phyloP scores from a whole-genome alignment of 345 rosid species.

The Salix suchowensis region DNA sequence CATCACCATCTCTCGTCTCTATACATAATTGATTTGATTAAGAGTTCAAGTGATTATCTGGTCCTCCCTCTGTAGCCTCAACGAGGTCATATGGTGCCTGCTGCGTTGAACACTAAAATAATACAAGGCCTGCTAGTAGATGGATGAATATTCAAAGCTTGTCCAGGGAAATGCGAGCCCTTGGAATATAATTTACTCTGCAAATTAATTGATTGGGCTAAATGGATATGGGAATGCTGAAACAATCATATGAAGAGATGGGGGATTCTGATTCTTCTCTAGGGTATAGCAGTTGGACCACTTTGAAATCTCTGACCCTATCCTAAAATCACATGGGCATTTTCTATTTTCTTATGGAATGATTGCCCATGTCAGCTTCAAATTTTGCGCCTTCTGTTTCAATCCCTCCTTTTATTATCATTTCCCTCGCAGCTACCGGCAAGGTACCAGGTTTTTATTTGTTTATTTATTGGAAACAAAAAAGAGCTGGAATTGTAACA shows the following conservation, averaged over 20 bases:
- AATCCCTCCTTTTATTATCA: not conserved
- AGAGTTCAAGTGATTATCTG: not conserved
- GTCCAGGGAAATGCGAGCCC: conserved; percentile 14
- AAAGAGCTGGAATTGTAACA: not conserved
- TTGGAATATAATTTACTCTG: not conserved
- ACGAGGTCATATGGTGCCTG: not conserved
- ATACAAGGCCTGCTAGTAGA: not conserved
- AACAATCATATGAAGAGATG: conserved; percentile 39
- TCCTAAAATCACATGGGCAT: conserved; percentile 18
- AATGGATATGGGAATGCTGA: conserved; percentile 25
- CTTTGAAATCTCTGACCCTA: conserved; percentile 15
- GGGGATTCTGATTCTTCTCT: conserved; percentile 42
- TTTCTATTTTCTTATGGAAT: not conserved
- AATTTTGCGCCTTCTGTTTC: conserved; percentile 2
- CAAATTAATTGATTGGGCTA: conserved; percentile 24
- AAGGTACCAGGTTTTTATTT: not conserved
- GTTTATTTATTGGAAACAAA: not conserved
- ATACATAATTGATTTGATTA: not conserved
- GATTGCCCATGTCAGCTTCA: not conserved
- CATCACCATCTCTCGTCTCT: conserved; percentile 4
- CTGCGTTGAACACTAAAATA: too few relatives aligned
- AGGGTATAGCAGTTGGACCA: conserved; percentile 29
- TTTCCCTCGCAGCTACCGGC: not conserved
- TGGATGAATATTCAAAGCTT: conserved; percentile 12
- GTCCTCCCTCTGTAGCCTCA: not conserved